These are phyloP conservation scores for Penicillium sp. DNA, from an alignment of 2,329 filamentous ascomycete genomes.

Conservation along the genomic window DNA sequence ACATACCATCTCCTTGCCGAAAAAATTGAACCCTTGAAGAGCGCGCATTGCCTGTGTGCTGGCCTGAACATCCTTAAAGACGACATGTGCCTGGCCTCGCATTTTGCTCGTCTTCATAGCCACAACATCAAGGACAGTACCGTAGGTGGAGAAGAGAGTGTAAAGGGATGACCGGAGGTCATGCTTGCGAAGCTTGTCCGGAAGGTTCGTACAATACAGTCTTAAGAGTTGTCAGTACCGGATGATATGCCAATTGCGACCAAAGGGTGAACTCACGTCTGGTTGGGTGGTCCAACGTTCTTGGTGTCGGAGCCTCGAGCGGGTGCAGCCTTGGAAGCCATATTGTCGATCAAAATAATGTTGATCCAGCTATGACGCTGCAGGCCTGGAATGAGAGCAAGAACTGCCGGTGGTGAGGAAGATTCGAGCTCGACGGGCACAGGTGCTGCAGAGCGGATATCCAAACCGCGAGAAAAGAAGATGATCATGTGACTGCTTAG, in stretches of 20 bases:
- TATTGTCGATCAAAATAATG: slow-evolving; percentile 13
- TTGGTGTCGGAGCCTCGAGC: slow-evolving; percentile 42
- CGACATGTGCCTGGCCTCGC: slow-evolving; percentile 92
- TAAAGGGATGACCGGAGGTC: slow-evolving; percentile 86
- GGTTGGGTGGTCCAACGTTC: slow-evolving; percentile 64
- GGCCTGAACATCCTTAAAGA: slow-evolving; percentile 85
- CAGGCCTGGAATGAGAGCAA: not conserved
- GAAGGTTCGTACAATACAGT: slow-evolving; percentile 85
- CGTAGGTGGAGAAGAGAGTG: slow-evolving; percentile 90
- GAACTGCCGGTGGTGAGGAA: not conserved
- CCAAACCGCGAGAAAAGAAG: slow-evolving; percentile 14
- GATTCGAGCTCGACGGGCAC: slow-evolving; percentile 2
- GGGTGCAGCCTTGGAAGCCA: slow-evolving; percentile 43
- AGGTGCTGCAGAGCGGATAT: slow-evolving; percentile 5
- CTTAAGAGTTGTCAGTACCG: slow-evolving; percentile 48
- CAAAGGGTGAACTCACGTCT: slow-evolving; percentile 59
- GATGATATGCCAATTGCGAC: slow-evolving; percentile 4
- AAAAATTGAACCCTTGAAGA: slow-evolving; percentile 79
- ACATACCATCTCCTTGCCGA: slow-evolving; percentile 79
- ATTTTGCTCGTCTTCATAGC: slow-evolving; percentile 86
- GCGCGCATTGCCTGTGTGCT: slow-evolving; percentile 91
- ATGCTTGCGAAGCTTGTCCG: slow-evolving; percentile 82
- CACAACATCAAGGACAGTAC: slow-evolving; percentile 86
- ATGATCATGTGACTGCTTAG: slow-evolving; percentile 1
- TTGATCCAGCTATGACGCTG: not conserved